Conservation (phyloP, 805 yeast species). For the Saturnispora kantuleensis region DNA sequence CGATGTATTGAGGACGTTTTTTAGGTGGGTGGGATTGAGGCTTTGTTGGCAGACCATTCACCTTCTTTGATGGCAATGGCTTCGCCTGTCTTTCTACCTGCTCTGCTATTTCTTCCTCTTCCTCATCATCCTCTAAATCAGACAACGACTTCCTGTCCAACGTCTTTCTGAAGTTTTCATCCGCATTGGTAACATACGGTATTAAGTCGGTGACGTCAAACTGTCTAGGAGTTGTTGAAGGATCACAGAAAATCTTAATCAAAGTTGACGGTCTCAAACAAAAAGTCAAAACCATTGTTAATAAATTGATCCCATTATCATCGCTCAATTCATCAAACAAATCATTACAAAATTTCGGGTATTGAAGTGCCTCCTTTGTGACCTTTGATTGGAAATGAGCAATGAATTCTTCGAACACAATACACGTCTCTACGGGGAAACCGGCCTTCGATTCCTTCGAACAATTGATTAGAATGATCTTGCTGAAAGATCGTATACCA, state of each 20-base stretch:
- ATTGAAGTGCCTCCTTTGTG: constrained; percentile 20
- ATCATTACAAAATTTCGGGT: constrained; percentile 17
- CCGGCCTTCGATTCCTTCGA: constrained; percentile 9
- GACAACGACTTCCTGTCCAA: not conserved
- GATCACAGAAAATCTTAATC: constrained; percentile 17
- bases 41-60: not conserved
- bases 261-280: constrained; percentile 18
- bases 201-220: constrained; percentile 24
- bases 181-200: constrained; percentile 18
- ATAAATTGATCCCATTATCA: constrained; percentile 23
- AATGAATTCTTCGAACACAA: constrained; percentile 23
- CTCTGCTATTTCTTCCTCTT: constrained; percentile 2
- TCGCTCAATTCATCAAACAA: constrained; percentile 20
- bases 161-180: constrained; percentile 8
- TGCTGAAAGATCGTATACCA: constrained; percentile 19
- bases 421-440: constrained; percentile 20
- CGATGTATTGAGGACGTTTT: not conserved
- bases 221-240: constrained; percentile 15
- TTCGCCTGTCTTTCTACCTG: constrained; percentile 5
- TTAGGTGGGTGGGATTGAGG: not conserved
- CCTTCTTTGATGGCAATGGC: constrained; percentile 1
- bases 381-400: constrained; percentile 21
- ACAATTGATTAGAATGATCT: constrained; percentile 23
- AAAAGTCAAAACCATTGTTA: constrained; percentile 22
- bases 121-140: constrained; percentile 2